Evolutionary conservation across 2,329 filamentous ascomycete genomes (phyloP).

Genomic region (Cryphonectria japonica): DNA sequence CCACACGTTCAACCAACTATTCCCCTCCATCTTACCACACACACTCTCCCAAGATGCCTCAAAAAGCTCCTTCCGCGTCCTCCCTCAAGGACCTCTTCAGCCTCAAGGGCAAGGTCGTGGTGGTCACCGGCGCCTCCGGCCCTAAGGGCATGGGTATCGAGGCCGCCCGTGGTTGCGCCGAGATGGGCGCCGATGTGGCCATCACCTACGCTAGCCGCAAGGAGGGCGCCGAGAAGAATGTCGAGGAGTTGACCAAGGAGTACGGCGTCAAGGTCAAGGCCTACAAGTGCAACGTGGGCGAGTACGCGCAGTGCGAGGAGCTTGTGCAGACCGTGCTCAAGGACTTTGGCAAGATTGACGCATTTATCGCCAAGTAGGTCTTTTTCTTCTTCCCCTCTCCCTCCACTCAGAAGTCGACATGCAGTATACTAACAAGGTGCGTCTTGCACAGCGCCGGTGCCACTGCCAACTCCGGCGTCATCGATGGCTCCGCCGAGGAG

Average conservation of each 20-base stretch:
- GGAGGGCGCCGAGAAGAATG: constrained; percentile 66
- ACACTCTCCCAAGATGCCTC: constrained; percentile 52
- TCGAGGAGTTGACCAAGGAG: constrained; percentile 63
- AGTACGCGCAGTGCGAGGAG: constrained; percentile 55
- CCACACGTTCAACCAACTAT: neutral
- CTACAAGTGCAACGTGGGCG: constrained; percentile 61
- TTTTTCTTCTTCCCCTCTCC: neutral
- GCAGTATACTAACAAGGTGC: neutral
- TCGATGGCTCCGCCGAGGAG: constrained; percentile 83
- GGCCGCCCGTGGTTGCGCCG: constrained; percentile 68
- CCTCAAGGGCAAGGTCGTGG: constrained; percentile 70
- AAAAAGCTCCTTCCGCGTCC: constrained; percentile 58
- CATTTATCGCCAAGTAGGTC: constrained; percentile 70
- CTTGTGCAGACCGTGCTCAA: constrained; percentile 65
- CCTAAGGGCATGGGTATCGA: constrained; percentile 71
- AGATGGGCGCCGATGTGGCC: constrained; percentile 70
- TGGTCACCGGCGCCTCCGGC: constrained; percentile 69
- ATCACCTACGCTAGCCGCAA: constrained; percentile 73
- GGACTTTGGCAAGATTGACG: constrained; percentile 75
- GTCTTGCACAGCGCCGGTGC: constrained; percentile 56
- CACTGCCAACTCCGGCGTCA: constrained; percentile 68
- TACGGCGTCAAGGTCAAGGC: constrained; percentile 69
- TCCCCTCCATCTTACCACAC: neutral
- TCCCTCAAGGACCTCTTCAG: constrained; percentile 68
- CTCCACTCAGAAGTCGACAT: no score